Percentiles rank a stretch among this genome's conserved stretches.
phyloP scores from a whole-genome alignment of 2,329 filamentous ascomycete genomes.

The Hypoxylon sp. region DNA sequence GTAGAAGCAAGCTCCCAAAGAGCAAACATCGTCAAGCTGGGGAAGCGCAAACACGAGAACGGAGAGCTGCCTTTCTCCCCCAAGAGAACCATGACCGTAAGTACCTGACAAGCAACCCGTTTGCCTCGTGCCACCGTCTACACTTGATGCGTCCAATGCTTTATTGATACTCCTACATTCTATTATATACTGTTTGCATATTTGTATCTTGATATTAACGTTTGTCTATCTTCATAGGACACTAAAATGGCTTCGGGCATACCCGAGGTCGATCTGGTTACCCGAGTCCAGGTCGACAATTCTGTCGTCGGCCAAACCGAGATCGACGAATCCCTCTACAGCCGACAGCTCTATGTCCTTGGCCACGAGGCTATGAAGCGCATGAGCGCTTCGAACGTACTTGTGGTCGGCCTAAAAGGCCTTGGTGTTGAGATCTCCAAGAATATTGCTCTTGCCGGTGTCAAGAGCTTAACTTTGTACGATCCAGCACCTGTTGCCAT shows the following conservation, averaged over 20 bases:
- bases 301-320: constrained; percentile 69
- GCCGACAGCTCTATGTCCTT: constrained; percentile 79
- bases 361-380: constrained; percentile 95
- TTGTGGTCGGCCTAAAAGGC: constrained; percentile 91
- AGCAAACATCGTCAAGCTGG: constrained; percentile 65
- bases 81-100: constrained; percentile 74
- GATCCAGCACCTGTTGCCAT: constrained; percentile 88
- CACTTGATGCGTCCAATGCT: not conserved
- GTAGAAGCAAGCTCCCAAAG: constrained; percentile 32
- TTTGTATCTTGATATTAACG: constrained; percentile 24
- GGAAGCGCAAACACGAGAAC: constrained; percentile 77
- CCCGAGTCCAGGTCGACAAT: constrained; percentile 76
- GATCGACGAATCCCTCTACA: constrained; percentile 82
- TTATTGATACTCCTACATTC: not conserved
- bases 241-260: constrained; percentile 61
- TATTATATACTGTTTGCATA: not conserved
- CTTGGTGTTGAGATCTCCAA: constrained; percentile 98
- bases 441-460: constrained; percentile 96
- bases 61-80: constrained; percentile 70
- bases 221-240: constrained; percentile 56
- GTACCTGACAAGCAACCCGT: constrained; percentile 50
- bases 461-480: constrained; percentile 95
- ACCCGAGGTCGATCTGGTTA: constrained; percentile 73
- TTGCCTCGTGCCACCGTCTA: not conserved
- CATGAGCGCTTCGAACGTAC: constrained; percentile 95